These are phyloP conservation scores for Xylariaceae sp. DNA, from an alignment of 2,329 filamentous ascomycete species.

Conservation along the genomic window DNA sequence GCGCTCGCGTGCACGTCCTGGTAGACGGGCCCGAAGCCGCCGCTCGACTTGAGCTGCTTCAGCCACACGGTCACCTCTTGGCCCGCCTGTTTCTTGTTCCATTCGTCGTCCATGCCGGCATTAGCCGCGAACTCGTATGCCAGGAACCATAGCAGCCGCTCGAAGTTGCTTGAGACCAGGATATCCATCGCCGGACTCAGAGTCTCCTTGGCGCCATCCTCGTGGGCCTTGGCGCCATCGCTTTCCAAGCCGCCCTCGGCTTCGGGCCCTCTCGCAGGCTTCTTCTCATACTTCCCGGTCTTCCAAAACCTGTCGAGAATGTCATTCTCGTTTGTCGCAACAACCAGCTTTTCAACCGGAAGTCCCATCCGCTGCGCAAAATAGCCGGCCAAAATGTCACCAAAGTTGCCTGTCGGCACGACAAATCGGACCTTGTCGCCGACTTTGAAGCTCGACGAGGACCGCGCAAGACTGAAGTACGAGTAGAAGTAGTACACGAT, in stretches of 20 bases:
- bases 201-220: conserved; percentile 79
- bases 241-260: conserved; percentile 57
- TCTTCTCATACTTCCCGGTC: conserved; percentile 83
- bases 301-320: conserved; percentile 95
- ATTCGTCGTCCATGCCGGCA: conserved; percentile 55
- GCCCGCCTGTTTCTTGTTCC: conserved; percentile 62
- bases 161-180: conserved; percentile 91
- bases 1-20: conserved; percentile 64
- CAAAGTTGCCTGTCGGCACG: conserved; percentile 90
- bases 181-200: conserved; percentile 97
- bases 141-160: conserved; percentile 89
- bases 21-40: conserved; percentile 74
- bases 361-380: conserved; percentile 89
- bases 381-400: conserved; percentile 87
- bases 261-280: conserved; percentile 50
- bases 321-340: conserved; percentile 96
- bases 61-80: conserved; percentile 76
- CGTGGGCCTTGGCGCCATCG: conserved; percentile 55
- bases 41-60: conserved; percentile 67
- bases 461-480: conserved; percentile 72
- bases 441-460: conserved; percentile 51
- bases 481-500: conserved; percentile 96
- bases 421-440: conserved; percentile 73
- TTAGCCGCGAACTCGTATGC: conserved; percentile 61
- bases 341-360: conserved; percentile 77